Conservation (phyloP, 768 basidiomycete species). For the Termitomyces heimii region DNA sequence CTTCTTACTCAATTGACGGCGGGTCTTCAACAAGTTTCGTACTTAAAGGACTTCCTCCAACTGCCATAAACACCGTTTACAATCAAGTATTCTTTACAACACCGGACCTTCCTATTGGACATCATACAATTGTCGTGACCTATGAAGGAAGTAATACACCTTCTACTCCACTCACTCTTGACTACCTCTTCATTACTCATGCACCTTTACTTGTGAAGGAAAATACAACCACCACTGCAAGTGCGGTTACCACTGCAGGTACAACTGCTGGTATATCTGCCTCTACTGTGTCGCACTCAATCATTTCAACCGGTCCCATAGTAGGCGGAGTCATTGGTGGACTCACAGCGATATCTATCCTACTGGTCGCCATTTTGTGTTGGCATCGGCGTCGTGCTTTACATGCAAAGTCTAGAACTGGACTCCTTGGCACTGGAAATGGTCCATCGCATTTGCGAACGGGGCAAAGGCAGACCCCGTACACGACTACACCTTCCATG, state of each 20-base stretch:
- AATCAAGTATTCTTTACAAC: too few species aligned
- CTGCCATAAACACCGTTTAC: too few species aligned
- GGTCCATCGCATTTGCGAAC: background rate
- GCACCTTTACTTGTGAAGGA: too few species aligned
- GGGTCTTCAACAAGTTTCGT: too few species aligned
- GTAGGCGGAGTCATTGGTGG: conserved; percentile 6
- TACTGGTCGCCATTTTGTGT: background rate
- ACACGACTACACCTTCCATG: background rate
- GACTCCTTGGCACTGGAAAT: background rate
- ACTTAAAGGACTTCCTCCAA: too few species aligned
- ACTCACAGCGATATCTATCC: background rate
- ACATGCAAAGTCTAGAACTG: background rate
- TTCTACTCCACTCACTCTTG: too few species aligned
- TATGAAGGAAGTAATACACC: too few species aligned
- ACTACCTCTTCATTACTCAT: too few species aligned
- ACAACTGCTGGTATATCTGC: background rate
- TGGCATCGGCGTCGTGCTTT: background rate
- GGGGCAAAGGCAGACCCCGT: background rate
- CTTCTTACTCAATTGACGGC: too few species aligned
- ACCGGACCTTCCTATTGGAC: too few species aligned
- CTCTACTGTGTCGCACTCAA: background rate
- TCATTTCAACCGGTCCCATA: conserved; percentile 4
- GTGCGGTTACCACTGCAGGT: background rate
- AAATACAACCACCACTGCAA: too few species aligned
- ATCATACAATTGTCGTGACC: too few species aligned